A percentile compares a stretch with the other conserved stretches of the same genome.
Conservation (phyloP, 352 stramenopile species). For the Pythium folliculosum region DNA sequence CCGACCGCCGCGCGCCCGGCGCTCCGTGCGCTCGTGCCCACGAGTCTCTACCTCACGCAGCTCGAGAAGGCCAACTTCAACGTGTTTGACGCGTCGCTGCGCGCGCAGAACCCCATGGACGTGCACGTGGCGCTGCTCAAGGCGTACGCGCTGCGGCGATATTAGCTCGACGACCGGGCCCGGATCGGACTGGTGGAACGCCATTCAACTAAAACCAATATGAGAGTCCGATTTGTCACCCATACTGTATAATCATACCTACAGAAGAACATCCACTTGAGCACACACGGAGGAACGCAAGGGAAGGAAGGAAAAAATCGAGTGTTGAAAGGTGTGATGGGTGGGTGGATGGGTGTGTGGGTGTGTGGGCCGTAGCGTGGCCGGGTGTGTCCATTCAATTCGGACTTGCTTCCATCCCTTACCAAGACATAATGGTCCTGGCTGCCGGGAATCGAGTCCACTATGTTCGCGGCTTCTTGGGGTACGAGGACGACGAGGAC, state of each 20-base stretch:
- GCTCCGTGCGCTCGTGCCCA: constrained; percentile 74
- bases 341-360: too few species aligned
- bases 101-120: constrained; percentile 53
- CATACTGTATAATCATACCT: not conserved
- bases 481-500: constrained; percentile 62
- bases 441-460: not conserved
- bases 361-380: too few species aligned
- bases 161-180: constrained; percentile 48
- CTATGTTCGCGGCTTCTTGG: constrained; percentile 40
- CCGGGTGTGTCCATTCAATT: not conserved
- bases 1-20: constrained; percentile 52
- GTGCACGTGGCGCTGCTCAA: constrained; percentile 78
- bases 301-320: not conserved
- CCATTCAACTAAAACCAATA: not conserved
- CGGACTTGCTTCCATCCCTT: not conserved
- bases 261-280: constrained; percentile 2
- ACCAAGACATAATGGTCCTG: not conserved
- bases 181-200: too few species aligned
- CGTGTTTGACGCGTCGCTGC: constrained; percentile 60
- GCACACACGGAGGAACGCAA: not conserved
- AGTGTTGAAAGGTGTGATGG: not conserved
- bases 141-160: constrained; percentile 77
- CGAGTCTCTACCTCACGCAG: constrained; percentile 59
- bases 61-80: constrained; percentile 83
- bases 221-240: constrained; percentile 11